Base-by-base conservation (phyloP, 1,139 yeast genomes). In the Sugiyamaella xylanicola region DNA sequence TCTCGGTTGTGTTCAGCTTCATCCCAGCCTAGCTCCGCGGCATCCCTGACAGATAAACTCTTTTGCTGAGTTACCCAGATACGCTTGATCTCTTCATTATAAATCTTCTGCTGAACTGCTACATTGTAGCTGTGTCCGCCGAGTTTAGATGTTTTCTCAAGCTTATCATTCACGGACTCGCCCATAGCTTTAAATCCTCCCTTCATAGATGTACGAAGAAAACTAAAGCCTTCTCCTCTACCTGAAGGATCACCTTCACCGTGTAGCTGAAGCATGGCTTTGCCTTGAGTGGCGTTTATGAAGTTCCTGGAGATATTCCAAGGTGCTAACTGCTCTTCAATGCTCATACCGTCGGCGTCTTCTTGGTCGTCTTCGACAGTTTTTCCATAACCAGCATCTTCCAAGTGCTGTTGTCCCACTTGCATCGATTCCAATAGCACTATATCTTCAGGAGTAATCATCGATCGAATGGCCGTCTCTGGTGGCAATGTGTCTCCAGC, bases 191-290 rank as follows among this genome's bases (percentile, higher is more conserved):
- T 79, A 72, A 93, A 93, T 0, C 97, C 96, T 65, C 95, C 96
- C 72, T 92, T 93, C 87, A 93, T 95, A 0, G 98, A 89, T 0
- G 97, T 89, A 61, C 92, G 81, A 62, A 92, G 77, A 64, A 92
- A 87, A n/a, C 96, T 89, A 63, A 87, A 87, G 0, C 95, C 96
- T 60, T 89, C 87, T 0, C 96, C 95, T 60, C 88, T 83, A 35
- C 96, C 97, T 0, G 96, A 85, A 1, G 97, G 96, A 70, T 93
- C 99, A 51, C 98, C 99, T 59, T 87, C 95, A n/a, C 97, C 97
- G 67, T 90, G 91, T 41, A 95, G 81, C 67, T 92, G 97, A 48
- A 95, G 78, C 98, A 93, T 93, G 0, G 97, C 95, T 66, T 95
- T 92, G 55, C 97, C 95, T 68, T 92, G 98, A 35, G 96, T 92